phyloP scores from a whole-genome alignment of 2,329 filamentous ascomycete species.

The Sarocladium strictum region DNA sequence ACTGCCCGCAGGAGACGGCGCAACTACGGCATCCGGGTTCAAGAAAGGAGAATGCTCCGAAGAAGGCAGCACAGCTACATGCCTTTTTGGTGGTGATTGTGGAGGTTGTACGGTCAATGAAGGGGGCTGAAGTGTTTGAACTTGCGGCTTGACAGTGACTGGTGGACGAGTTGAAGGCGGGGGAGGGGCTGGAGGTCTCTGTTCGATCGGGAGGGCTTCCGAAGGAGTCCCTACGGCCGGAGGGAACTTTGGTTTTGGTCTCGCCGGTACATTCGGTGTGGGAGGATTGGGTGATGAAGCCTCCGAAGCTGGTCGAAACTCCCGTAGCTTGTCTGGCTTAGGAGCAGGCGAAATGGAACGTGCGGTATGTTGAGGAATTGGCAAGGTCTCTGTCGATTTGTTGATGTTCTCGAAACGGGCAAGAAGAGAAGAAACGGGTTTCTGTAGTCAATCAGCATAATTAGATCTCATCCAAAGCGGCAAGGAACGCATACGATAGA shows the following conservation, averaged over 20 bases:
- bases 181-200: slow-evolving; percentile 19
- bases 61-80: slow-evolving; percentile 24
- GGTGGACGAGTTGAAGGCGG: slow-evolving; percentile 20
- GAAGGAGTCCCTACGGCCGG: not conserved
- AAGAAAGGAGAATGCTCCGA: slow-evolving; percentile 40
- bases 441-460: slow-evolving; percentile 38
- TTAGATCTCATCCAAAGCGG: slow-evolving; percentile 18
- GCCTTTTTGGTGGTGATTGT: slow-evolving; percentile 56
- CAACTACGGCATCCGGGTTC: slow-evolving; percentile 38
- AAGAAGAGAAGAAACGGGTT: slow-evolving; percentile 74
- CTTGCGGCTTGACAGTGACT: slow-evolving; percentile 18
- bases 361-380: slow-evolving; percentile 19
- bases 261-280: slow-evolving; percentile 24
- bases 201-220: slow-evolving; percentile 14
- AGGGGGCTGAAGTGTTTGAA: slow-evolving; percentile 42
- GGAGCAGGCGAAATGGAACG: slow-evolving; percentile 32
- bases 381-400: slow-evolving; percentile 16
- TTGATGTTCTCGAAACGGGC: slow-evolving; percentile 75
- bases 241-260: slow-evolving; percentile 21
- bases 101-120: slow-evolving; percentile 65
- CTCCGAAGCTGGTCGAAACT: slow-evolving; percentile 33
- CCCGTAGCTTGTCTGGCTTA: slow-evolving; percentile 38
- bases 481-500: slow-evolving; percentile 55
- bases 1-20: slow-evolving; percentile 34
- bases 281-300: slow-evolving; percentile 21